These are phyloP conservation scores for Hansenula sp. DNA, from an alignment of 1,139 yeast genomes.

Conservation along the genomic window DNA sequence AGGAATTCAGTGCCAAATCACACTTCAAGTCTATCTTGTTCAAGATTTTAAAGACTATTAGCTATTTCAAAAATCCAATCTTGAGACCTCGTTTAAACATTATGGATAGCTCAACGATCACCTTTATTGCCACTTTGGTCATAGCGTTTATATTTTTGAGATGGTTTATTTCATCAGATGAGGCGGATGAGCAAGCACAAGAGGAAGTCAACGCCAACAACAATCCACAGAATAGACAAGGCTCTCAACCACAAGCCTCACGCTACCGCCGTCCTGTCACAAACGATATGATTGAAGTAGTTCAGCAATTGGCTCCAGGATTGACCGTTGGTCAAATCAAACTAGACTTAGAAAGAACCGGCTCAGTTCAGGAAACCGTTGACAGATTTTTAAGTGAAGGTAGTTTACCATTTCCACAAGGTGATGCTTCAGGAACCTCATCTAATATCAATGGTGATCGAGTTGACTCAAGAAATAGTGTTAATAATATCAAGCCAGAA, in stretches of 20 bases:
- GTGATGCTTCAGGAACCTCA: conserved; percentile 22
- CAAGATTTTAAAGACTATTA: too few relatives aligned
- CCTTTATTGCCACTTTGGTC: conserved; percentile 45
- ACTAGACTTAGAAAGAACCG: conserved; percentile 60
- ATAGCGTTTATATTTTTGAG: conserved; percentile 54
- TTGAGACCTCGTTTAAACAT: not conserved
- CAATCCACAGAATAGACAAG: conserved; percentile 3
- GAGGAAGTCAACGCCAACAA: conserved; percentile 6
- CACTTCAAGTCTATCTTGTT: too few relatives aligned
- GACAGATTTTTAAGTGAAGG: conserved; percentile 66
- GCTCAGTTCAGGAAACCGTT: conserved; percentile 78
- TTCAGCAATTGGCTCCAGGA: conserved; percentile 77
- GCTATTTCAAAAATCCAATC: not conserved
- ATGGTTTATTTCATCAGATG: conserved; percentile 57
- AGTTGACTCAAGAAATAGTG: conserved; percentile 15
- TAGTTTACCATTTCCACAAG: conserved; percentile 66
- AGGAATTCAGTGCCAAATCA: too few relatives aligned
- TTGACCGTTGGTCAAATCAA: conserved; percentile 69
- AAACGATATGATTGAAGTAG: conserved; percentile 79
- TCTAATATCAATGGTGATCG: conserved; percentile 11
- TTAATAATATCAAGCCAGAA: conserved; percentile 20
- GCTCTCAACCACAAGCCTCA: conserved; percentile 2
- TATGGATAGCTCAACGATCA: conserved; percentile 53
- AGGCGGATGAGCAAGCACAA: conserved; percentile 13
- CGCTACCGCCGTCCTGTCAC: conserved; percentile 54